Conservation (phyloP, 2,329 filamentous ascomycete species). For the Macrophomina tecta region DNA sequence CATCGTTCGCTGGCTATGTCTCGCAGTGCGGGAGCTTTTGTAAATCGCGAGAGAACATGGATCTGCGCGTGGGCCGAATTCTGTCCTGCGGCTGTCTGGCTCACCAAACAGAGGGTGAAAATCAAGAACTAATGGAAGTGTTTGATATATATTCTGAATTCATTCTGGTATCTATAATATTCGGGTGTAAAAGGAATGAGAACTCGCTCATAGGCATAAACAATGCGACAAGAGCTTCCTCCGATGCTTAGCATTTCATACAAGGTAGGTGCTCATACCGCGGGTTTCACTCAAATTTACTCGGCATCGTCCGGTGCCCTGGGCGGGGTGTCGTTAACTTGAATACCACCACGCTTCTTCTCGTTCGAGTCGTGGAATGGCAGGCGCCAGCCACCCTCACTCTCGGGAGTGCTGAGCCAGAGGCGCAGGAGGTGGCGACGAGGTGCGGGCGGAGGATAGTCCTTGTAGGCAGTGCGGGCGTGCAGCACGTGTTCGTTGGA, state of each 20-base stretch:
- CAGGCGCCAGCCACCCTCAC: conserved; percentile 83
- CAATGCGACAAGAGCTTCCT: not conserved
- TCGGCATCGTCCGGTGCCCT: conserved; percentile 79
- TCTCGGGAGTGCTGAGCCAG: conserved; percentile 83
- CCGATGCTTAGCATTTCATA: not conserved
- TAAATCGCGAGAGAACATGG: too few species aligned
- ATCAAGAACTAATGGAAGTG: too few species aligned
- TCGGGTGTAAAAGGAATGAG: not conserved
- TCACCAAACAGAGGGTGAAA: too few species aligned
- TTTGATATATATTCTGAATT: not conserved
- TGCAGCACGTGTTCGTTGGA: conserved; percentile 82
- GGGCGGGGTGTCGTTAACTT: conserved; percentile 81
- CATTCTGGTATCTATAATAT: conserved; percentile 15
- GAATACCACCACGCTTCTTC: conserved; percentile 87
- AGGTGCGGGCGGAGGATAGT: conserved; percentile 70
- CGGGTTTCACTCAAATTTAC: conserved; percentile 49
- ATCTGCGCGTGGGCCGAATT: too few species aligned
- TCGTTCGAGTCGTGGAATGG: conserved; percentile 81
- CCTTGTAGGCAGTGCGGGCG: conserved; percentile 79
- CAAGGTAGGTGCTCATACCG: not conserved
- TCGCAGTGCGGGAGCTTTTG: too few species aligned
- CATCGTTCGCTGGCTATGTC: too few species aligned
- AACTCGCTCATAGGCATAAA: not conserved
- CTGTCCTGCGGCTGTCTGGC: too few species aligned
- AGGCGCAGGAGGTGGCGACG: conserved; percentile 80